Percentiles rank a stretch among this genome's conserved stretches.
Conservation (phyloP, 2,329 filamentous ascomycete species). For the Curvularia eragrostidis region DNA sequence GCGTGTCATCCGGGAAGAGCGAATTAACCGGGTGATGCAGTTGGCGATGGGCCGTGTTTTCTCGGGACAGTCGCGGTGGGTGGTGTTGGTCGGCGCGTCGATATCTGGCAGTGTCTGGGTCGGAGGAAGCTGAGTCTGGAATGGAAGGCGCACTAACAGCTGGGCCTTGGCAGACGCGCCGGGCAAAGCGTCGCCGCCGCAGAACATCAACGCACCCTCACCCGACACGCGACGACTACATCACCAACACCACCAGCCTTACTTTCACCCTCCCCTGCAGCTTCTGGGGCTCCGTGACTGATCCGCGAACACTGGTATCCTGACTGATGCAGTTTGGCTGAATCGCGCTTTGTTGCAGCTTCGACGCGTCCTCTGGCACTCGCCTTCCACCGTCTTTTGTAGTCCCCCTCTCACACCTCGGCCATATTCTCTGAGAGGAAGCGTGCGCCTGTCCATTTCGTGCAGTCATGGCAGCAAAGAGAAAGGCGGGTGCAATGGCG, state of each 20-base stretch:
- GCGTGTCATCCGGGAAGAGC: conserved; percentile 31
- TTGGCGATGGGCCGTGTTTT: conserved; percentile 14
- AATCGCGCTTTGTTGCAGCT: neutral
- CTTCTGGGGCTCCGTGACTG: conserved; percentile 3
- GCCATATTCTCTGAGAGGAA: neutral
- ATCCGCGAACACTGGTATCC: conserved; percentile 2
- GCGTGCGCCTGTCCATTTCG: neutral
- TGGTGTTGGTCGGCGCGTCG: conserved; percentile 25
- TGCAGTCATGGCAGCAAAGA: conserved; percentile 81
- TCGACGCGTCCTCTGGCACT: conserved; percentile 7
- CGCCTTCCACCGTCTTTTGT: conserved; percentile 2
- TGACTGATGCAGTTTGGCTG: conserved; percentile 13
- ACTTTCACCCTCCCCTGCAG: neutral
- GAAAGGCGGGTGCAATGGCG: conserved; percentile 85
- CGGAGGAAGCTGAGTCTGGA: conserved; percentile 22
- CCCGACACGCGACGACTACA: conserved; percentile 4
- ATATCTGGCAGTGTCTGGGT: conserved; percentile 22
- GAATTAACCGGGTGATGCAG: conserved; percentile 1
- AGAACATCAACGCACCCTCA: conserved; percentile 1
- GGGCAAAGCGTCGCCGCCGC: conserved; percentile 32
- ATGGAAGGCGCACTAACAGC: conserved; percentile 28
- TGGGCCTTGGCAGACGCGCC: conserved; percentile 37
- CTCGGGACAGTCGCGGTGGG: conserved; percentile 17
- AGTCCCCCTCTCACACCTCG: conserved; percentile 6
- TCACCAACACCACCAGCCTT: neutral